phyloP scores from a whole-genome alignment of 1,139 yeast species.

The Eremothecium cymbalariae region DNA sequence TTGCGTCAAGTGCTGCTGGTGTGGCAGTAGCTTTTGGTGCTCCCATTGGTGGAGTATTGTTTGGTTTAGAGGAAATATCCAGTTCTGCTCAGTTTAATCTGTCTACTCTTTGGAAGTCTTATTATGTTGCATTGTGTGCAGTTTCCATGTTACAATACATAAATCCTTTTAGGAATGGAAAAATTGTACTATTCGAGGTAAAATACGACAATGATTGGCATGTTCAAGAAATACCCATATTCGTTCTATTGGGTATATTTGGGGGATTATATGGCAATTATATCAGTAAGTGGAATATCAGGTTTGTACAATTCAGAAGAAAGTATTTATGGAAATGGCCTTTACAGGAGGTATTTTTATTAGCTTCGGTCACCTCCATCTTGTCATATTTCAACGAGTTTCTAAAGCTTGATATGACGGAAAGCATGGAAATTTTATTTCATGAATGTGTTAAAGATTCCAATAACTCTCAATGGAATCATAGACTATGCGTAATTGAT shows the following conservation, averaged over 20 bases:
- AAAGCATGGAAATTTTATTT: constrained; percentile 82
- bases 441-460: constrained; percentile 59
- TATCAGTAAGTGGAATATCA: constrained; percentile 70
- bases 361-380: constrained; percentile 64
- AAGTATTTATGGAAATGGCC: constrained; percentile 42
- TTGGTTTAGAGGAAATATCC: constrained; percentile 57
- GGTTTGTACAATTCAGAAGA: constrained; percentile 73
- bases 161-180: constrained; percentile 92
- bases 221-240: constrained; percentile 74
- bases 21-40: constrained; percentile 91
- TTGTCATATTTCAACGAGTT: constrained; percentile 80
- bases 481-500: constrained; percentile 44
- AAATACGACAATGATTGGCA: constrained; percentile 82
- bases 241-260: constrained; percentile 70
- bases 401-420: constrained; percentile 85
- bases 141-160: constrained; percentile 66
- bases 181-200: constrained; percentile 85
- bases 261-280: constrained; percentile 88
- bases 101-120: constrained; percentile 82
- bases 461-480: constrained; percentile 35
- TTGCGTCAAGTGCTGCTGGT: constrained; percentile 90
- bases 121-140: constrained; percentile 84
- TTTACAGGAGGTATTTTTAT: constrained; percentile 58
- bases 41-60: constrained; percentile 90
- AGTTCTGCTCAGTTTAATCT: constrained; percentile 48